Evolutionary conservation across 164 flowering plant species (phyloP).

Genomic region (Annona squamosa): DNA sequence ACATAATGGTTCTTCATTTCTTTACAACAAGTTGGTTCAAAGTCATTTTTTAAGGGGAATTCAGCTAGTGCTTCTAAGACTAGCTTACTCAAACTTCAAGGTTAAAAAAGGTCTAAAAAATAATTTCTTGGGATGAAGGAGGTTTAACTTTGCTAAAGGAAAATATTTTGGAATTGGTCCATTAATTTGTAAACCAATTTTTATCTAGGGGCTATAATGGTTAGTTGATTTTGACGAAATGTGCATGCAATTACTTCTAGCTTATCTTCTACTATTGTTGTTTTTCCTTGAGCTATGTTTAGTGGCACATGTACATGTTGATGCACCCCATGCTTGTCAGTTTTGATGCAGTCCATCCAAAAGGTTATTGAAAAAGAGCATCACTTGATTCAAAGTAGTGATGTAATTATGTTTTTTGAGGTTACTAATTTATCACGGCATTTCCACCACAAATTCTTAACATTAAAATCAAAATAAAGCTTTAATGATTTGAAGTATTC

Average conservation of each 20-base stretch:
- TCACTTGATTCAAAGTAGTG: constrained; percentile 54
- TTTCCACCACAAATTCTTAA: constrained; percentile 62
- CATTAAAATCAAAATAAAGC: constrained; percentile 39
- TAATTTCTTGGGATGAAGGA: constrained; percentile 52
- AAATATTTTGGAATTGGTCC: constrained; percentile 45
- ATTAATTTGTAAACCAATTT: constrained; percentile 69
- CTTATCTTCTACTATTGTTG: background rate
- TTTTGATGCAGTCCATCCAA: constrained; percentile 73
- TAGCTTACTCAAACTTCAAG: constrained; percentile 36
- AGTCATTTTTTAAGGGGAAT: constrained; percentile 61
- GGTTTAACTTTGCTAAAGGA: constrained; percentile 43
- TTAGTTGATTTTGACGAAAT: constrained; percentile 16
- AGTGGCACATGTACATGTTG: constrained; percentile 11
- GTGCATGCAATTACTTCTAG: background rate
- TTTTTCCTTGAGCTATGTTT: background rate
- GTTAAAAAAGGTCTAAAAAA: constrained; percentile 54
- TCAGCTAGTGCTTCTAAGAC: constrained; percentile 41
- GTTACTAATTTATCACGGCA: constrained; percentile 71
- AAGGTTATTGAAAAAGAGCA: constrained; percentile 83
- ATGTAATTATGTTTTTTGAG: constrained; percentile 64
- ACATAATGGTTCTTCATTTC: too few relatives aligned
- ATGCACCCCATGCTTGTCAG: constrained; percentile 27
- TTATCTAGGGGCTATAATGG: constrained; percentile 87
- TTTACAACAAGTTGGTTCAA: constrained; percentile 81
- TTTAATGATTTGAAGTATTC: background rate